phyloP scores from a whole-genome alignment of 495 filamentous ascomycete genomes.

The Lasiosphaeria ovina region DNA sequence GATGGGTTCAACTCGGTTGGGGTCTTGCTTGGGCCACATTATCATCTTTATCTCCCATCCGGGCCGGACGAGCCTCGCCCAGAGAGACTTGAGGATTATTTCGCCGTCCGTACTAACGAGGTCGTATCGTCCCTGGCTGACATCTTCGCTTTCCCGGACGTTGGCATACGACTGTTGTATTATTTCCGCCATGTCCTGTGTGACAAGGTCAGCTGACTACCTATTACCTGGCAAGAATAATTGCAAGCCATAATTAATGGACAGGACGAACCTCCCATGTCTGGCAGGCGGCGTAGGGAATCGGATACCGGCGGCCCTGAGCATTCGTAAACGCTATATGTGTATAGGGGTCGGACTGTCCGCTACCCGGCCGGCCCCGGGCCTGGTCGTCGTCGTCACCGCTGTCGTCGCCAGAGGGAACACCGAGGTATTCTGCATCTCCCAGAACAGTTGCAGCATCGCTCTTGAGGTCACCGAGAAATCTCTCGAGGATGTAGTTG shows the following conservation, averaged over 20 bases:
- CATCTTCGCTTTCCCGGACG: not conserved
- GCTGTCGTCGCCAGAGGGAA: not conserved
- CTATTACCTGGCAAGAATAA: not conserved
- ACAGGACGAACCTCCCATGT: slow-evolving; percentile 4
- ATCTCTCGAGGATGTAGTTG: not conserved
- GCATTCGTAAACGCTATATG: slow-evolving; percentile 1
- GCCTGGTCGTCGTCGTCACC: slow-evolving; percentile 16
- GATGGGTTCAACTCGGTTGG: slow-evolving; percentile 39
- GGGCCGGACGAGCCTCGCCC: slow-evolving; percentile 5
- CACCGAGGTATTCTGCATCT: not conserved
- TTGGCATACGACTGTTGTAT: slow-evolving; percentile 2
- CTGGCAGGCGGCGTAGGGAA: not conserved
- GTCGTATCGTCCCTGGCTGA: not conserved
- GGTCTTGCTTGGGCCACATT: not conserved
- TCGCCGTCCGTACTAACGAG: slow-evolving; percentile 4
- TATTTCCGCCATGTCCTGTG: slow-evolving; percentile 3
- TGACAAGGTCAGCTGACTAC: not conserved
- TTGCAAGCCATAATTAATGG: too few relatives aligned
- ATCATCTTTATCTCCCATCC: not conserved
- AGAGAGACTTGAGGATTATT: slow-evolving; percentile 4
- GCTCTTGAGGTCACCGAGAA: not conserved
- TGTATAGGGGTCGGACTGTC: too few relatives aligned
- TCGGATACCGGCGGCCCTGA: not conserved
- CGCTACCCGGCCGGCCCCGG: too few relatives aligned
- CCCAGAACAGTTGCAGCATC: not conserved